Conservation (phyloP, 257 asterid species). For the Solanum acaule region DNA sequence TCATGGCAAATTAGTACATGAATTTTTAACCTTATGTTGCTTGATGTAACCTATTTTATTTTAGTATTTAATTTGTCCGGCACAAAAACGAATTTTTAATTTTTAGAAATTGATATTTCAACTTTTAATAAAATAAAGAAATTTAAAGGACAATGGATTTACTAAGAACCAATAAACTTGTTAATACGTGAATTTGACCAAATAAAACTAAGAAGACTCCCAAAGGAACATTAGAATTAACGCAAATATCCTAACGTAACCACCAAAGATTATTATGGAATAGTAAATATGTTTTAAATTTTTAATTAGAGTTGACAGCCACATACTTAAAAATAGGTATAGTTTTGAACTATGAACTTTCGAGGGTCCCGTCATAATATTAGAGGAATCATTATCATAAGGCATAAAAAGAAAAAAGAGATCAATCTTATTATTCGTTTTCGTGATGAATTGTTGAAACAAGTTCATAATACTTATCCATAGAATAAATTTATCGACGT, state of each 20-base stretch:
- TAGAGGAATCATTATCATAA: not conserved
- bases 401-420: not conserved
- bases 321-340: not conserved
- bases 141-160: not conserved
- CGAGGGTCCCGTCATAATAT: not conserved
- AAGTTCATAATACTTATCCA: too few species aligned
- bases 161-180: not conserved
- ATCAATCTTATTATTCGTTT: too few species aligned
- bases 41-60: not conserved
- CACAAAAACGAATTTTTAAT: not conserved
- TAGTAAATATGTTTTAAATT: not conserved
- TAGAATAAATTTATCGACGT: too few species aligned
- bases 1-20: not conserved
- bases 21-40: not conserved
- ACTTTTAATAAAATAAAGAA: not conserved
- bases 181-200: not conserved
- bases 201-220: not conserved
- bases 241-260: not conserved
- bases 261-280: not conserved
- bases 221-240: not conserved
- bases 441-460: not conserved
- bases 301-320: not conserved
- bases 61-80: not conserved
- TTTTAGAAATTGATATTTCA: too few species aligned
- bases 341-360: not conserved